Evolutionary conservation across 163 green algal genomes (phyloP).

Genomic region (Scenedesmus sp.): DNA sequence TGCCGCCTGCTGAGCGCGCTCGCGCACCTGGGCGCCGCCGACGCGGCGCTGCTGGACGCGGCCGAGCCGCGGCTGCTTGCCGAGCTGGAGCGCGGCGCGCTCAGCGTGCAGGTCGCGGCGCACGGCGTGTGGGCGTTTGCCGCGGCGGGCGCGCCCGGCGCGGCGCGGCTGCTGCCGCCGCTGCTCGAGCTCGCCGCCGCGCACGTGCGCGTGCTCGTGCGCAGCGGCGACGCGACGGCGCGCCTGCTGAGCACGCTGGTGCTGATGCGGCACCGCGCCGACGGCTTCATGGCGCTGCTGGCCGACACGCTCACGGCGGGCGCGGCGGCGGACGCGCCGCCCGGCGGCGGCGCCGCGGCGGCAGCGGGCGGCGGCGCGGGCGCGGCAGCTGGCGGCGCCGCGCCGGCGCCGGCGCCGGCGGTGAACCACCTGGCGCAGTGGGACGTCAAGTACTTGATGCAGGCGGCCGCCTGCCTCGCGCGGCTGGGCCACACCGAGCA

Average conservation of each 20-base stretch:
- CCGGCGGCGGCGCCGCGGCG: background rate
- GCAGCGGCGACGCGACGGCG: conserved; percentile 6
- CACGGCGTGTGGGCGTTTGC: conserved; percentile 30
- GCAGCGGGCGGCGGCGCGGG: background rate
- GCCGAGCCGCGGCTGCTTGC: conserved; percentile 10
- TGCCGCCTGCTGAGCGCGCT: conserved; percentile 3
- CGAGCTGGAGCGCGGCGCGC: background rate
- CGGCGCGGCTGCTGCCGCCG: background rate
- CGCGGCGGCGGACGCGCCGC: too few relatives aligned
- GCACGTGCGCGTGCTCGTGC: background rate
- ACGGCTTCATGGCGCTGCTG: conserved; percentile 7
- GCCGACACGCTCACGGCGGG: background rate
- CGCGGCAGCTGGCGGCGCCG: background rate
- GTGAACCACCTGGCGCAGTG: background rate
- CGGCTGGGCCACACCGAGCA: background rate
- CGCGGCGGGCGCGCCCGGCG: background rate
- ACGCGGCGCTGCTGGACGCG: background rate
- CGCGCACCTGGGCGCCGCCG: background rate
- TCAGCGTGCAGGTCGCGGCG: background rate
- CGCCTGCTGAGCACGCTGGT: conserved; percentile 8
- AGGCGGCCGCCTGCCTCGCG: background rate
- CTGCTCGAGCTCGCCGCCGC: background rate
- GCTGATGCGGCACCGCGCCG: conserved; percentile 1
- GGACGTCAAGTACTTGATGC: background rate
- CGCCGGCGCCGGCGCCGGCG: conserved; percentile 7